phyloP scores from a whole-genome alignment of 2,329 filamentous ascomycete genomes.

The Fusarium sterilihyphosum region DNA sequence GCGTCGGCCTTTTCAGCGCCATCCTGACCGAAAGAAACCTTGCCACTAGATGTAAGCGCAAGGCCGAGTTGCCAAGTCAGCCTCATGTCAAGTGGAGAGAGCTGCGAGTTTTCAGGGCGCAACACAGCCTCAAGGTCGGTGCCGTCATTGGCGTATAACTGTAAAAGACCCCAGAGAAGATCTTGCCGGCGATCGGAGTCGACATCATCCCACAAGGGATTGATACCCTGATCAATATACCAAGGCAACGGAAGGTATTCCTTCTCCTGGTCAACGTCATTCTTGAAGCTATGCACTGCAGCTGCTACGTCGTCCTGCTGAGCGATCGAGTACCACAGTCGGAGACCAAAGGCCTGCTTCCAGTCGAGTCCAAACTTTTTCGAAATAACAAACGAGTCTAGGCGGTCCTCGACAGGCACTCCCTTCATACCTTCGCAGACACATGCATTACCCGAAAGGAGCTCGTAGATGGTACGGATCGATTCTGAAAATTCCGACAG shows the following conservation, averaged over 20 bases:
- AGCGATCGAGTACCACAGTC: constrained; percentile 86
- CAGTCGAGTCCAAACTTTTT: constrained; percentile 88
- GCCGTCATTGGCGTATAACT: constrained; percentile 74
- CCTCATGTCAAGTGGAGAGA: constrained; percentile 78
- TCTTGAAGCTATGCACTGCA: constrained; percentile 77
- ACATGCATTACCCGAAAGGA: constrained; percentile 88
- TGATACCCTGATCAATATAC: constrained; percentile 70
- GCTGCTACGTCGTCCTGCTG: constrained; percentile 74
- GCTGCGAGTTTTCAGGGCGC: constrained; percentile 78
- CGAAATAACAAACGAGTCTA: constrained; percentile 82
- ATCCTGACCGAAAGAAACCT: constrained; percentile 62
- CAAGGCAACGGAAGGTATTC: constrained; percentile 80
- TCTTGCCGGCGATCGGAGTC: constrained; percentile 73
- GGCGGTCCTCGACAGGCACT: constrained; percentile 80
- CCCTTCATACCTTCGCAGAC: constrained; percentile 80
- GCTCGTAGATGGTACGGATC: constrained; percentile 87
- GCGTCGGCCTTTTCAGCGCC: constrained; percentile 71
- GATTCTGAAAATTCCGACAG: constrained; percentile 88
- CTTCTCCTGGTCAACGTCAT: constrained; percentile 75
- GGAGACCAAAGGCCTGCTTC: constrained; percentile 91
- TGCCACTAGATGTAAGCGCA: constrained; percentile 64
- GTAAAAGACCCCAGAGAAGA: constrained; percentile 86
- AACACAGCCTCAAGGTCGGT: constrained; percentile 75
- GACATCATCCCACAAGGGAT: constrained; percentile 69
- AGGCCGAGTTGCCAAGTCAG: constrained; percentile 88